Evolutionary conservation across 257 asterid genomes (phyloP), one percentile per base, ranked within the genome.

Genomic region (Osmanthus fragrans): DNA sequence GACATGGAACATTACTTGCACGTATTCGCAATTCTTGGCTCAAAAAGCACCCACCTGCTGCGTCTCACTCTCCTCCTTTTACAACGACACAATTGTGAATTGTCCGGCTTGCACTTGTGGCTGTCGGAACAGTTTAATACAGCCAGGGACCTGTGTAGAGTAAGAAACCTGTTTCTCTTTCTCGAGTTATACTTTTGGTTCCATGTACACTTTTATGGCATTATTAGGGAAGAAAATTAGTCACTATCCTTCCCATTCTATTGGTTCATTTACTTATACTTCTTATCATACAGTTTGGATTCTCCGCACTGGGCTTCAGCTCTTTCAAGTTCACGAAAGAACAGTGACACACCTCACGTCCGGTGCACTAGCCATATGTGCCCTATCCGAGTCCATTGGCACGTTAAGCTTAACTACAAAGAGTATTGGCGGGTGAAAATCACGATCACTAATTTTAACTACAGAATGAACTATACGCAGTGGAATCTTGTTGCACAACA

Each of bases 61-160:
- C 23, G 92, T 89, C 65, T 89, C 92, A 1, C 72, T 89, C 54
- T 86, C 92, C 9, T 81, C 93, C 33, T 89, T 84, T 77, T 89
- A 89, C 73, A 87, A 29, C 29, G 60, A 70, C 33, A 69, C 64
- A 0, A 85, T 89, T 49, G 83, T 87, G 51, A 15, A 29, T 32
- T 89, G 93, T 70, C 87, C 90, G 1, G 84, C 88, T 70, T 85
- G 91, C 58, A 67, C 89, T 39, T 89, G 93, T 82, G 91, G 88
- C 71, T 84, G 89, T 70, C 80, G 70, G 34, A 69, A 49, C 77
- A 73, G 16, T 32, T 63, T 70, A 18, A 32, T 79, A 71, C 86
- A 74, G 21, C 80, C 82, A 1, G 85, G 79, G 18, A 78, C 30
- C 40, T 86, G 89, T 42, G 66, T 86, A 33, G 76, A 81, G 90